Percentiles rank a stretch among this genome's conserved stretches.
Evolutionary conservation across 2,329 filamentous ascomycete species (phyloP).

Genomic region (Ophiostoma perfectum): DNA sequence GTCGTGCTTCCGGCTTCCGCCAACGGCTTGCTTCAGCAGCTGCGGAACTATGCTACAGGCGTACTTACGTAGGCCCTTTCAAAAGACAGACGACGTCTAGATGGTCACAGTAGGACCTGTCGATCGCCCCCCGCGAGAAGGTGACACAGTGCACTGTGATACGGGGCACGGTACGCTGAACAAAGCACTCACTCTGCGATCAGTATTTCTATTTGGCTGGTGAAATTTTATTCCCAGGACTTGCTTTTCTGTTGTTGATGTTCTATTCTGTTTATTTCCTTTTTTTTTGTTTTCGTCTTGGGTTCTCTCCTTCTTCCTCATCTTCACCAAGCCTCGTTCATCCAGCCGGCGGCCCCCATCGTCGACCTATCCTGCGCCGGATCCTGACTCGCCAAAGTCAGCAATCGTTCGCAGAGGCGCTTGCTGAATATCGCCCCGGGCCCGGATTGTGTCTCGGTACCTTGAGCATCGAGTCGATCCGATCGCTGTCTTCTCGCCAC

Average conservation of each 20-base stretch:
- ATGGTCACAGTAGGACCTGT: background rate
- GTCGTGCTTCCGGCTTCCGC: background rate
- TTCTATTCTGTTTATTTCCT: background rate
- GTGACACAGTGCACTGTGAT: background rate
- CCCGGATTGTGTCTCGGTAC: background rate
- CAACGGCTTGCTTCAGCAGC: background rate
- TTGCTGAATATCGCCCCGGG: background rate
- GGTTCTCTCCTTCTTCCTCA: background rate
- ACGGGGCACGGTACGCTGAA: background rate
- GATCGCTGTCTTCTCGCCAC: background rate
- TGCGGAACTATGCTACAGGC: background rate
- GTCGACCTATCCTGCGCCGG: background rate
- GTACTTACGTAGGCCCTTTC: no score
- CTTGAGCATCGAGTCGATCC: background rate
- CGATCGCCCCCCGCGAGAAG: background rate
- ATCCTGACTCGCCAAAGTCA: background rate
- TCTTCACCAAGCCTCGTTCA: background rate
- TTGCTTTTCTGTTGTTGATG: background rate
- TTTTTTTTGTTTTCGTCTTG: background rate
- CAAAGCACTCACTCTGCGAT: background rate
- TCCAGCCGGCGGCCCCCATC: background rate
- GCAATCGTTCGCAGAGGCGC: background rate
- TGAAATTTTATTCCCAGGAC: background rate
- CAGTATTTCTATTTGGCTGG: constrained; percentile 11
- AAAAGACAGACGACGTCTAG: no score